Evolutionary conservation across 768 basidiomycete genomes (phyloP), one percentile per base, ranked within the genome.

Genomic region (Boletus reticulatus): DNA sequence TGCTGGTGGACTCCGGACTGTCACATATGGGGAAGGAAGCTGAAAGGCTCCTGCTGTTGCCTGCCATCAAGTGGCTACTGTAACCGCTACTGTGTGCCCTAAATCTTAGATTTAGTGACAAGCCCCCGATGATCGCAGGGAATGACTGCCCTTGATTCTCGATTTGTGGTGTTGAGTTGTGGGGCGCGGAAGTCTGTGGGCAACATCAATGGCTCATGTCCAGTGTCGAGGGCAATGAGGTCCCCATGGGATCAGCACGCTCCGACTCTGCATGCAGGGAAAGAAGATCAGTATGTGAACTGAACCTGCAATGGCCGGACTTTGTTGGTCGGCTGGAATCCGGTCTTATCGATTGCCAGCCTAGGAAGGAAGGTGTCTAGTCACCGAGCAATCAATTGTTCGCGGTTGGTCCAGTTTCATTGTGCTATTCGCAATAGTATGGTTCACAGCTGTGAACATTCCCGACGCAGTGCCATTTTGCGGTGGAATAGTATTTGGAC

Each of bases 101-200:
- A 52, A 53, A 64, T 56, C 20, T 53, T 48, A 16, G 50, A 61
- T 55, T 52, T 13, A 27, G 48, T 55, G 37, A 24, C 32, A 45
- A 31, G n/a, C 39, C 48, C 53, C 51, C 44, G 54, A 50, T 7
- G 44, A 48, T 65, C 49, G 52, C 56, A 50, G 37, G 43, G 53
- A 45, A 31, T 27, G 34, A 52, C 55, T 32, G 50, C 56, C 59
- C 55, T 55, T 52, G 48, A 55, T 34, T 38, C 38, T 42, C 22
- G 31, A 44, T 55, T 31, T 43, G 29, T 36, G 50, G 39, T 44
- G 36, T 27, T 31, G 41, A 44, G 37, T 48, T 29, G 42, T 20
- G 29, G 32, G 22, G n/a, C 46, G 42, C 42, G 52, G 44, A 54
- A 42, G 41, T 17, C 31, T 38, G 16, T 49, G 17, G 43, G 39